phyloP scores from a whole-genome alignment of 768 basidiomycete genomes.

The Auricularia sp. region DNA sequence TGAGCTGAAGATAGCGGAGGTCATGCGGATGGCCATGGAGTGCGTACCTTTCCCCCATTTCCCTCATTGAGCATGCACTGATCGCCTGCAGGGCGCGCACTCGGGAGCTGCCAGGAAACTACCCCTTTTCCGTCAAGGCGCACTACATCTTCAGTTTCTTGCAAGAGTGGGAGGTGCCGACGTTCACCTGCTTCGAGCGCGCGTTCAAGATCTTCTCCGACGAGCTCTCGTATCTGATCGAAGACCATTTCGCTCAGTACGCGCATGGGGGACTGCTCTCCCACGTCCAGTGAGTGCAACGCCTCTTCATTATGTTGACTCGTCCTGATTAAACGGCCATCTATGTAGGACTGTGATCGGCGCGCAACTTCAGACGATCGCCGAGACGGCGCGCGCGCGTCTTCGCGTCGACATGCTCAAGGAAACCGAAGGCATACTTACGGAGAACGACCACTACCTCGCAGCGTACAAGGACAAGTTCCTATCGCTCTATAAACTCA shows the following conservation, averaged over 20 bases:
- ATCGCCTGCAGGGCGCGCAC: slow-evolving; percentile 43
- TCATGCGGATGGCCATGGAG: background rate
- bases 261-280: slow-evolving; percentile 43
- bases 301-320: background rate
- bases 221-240: slow-evolving; percentile 34
- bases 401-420: background rate
- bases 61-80: no score
- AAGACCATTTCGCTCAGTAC: slow-evolving; percentile 39
- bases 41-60: no score
- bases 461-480: slow-evolving; percentile 39
- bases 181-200: slow-evolving; percentile 33
- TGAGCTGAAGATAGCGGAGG: background rate
- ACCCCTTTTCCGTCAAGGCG: slow-evolving; percentile 47
- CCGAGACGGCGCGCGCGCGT: slow-evolving; percentile 31
- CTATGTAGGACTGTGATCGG: slow-evolving; percentile 30
- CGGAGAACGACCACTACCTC: slow-evolving; percentile 43
- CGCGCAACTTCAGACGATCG: slow-evolving; percentile 29
- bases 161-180: slow-evolving; percentile 39
- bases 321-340: background rate
- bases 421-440: slow-evolving; percentile 16
- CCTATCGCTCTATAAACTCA: slow-evolving; percentile 25
- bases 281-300: slow-evolving; percentile 31
- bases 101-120: slow-evolving; percentile 58
- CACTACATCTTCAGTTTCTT: slow-evolving; percentile 37
- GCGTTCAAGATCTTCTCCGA: slow-evolving; percentile 28